phyloP scores from a whole-genome alignment of 139 green algal genomes.

The Tetraselmis chui region DNA sequence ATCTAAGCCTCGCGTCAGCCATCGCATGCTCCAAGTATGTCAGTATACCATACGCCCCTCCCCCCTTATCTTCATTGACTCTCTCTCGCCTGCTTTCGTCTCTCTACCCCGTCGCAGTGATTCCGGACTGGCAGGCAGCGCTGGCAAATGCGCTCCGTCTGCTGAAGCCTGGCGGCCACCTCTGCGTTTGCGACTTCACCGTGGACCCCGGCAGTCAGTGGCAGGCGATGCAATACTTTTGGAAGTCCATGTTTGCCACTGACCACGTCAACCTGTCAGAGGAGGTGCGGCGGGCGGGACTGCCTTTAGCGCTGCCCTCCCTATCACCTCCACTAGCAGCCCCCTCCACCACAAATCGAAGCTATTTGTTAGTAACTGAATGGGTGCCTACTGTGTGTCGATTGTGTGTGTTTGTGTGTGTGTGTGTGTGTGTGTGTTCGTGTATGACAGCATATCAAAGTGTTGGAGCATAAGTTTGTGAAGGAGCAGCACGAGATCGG shows the following conservation, averaged over 20 bases:
- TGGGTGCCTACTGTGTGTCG: no score
- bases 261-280: slow-evolving; percentile 8
- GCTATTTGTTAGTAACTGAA: no score
- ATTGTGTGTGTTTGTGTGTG: no score
- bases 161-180: slow-evolving; percentile 8
- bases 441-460: slow-evolving; percentile 4
- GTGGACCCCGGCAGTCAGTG: slow-evolving; percentile 2
- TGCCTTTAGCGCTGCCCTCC: no score
- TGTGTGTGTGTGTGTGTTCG: no score
- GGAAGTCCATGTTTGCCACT: slow-evolving; percentile 8
- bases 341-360: no score
- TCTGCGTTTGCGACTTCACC: slow-evolving; percentile 14
- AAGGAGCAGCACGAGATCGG: slow-evolving; percentile 4
- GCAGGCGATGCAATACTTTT: not conserved
- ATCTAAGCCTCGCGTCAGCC: no score
- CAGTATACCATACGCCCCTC: no score
- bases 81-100: no score
- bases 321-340: no score
- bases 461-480: slow-evolving; percentile 4
- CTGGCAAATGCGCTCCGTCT: slow-evolving; percentile 2
- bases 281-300: not conserved
- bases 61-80: no score
- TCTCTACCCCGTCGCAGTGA: slow-evolving; percentile 5
- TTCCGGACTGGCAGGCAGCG: slow-evolving; percentile 5
- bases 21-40: no score